A percentile compares a stretch with the other conserved stretches of the same genome.
Conservation (phyloP, 2,329 filamentous ascomycete genomes). For the Plenodomus tracheiphilus region DNA sequence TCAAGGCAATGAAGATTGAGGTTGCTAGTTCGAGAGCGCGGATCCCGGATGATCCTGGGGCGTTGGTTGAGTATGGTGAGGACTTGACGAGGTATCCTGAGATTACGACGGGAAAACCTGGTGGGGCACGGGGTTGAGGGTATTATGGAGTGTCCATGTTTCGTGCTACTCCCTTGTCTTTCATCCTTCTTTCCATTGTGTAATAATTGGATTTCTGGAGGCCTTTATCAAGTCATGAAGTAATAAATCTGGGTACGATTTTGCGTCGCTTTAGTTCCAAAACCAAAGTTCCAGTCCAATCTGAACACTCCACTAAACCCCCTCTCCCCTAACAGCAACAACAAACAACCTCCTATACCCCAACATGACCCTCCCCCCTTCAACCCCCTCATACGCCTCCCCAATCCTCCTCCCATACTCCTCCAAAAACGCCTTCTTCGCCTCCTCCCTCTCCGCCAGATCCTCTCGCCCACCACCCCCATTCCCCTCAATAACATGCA, state of each 20-base stretch:
- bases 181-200: too few species aligned
- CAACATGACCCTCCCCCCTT: constrained; percentile 61
- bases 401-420: constrained; percentile 54
- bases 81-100: constrained; percentile 19
- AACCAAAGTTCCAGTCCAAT: too few species aligned
- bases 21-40: constrained; percentile 19
- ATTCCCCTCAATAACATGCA: constrained; percentile 52
- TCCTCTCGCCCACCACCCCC: too few species aligned
- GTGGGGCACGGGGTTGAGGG: constrained; percentile 2
- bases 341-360: constrained; percentile 62
- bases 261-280: too few species aligned
- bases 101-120: constrained; percentile 13
- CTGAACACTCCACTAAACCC: too few species aligned
- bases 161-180: too few species aligned
- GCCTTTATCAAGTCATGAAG: too few species aligned
- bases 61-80: constrained; percentile 19
- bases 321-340: constrained; percentile 46
- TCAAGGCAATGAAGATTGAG: constrained; percentile 18
- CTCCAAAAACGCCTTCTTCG: constrained; percentile 49
- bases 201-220: too few species aligned
- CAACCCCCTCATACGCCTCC: constrained; percentile 48
- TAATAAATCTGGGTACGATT: too few species aligned
- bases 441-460: too few species aligned
- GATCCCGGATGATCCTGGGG: constrained; percentile 17
- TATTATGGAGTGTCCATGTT: too few species aligned